Conservation (phyloP, 2,329 filamentous ascomycete genomes). For the Catunica adiposa region DNA sequence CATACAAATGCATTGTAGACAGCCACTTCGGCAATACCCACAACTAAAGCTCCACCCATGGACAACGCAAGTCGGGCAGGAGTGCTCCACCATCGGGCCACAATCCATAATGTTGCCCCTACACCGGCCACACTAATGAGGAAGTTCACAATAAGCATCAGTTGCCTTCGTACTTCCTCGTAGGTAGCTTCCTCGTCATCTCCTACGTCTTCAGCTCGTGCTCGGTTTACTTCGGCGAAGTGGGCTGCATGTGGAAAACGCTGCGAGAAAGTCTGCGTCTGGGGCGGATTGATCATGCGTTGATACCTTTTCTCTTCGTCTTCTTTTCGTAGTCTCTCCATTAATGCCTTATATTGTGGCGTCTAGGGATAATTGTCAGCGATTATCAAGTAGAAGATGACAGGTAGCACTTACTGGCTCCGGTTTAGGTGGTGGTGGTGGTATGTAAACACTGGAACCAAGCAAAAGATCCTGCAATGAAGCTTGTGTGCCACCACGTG, state of each 20-base stretch:
- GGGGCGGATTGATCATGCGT: constrained; percentile 52
- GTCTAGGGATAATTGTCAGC: constrained; percentile 32
- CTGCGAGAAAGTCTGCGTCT: constrained; percentile 41
- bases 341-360: constrained; percentile 69
- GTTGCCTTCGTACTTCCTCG: constrained; percentile 65
- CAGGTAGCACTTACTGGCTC: constrained; percentile 44
- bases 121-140: constrained; percentile 71
- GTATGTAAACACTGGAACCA: constrained; percentile 54
- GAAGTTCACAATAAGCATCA: constrained; percentile 78
- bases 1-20: constrained; percentile 63
- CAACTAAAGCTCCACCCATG: constrained; percentile 50
- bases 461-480: constrained; percentile 55
- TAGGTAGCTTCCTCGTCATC: constrained; percentile 41
- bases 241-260: constrained; percentile 39
- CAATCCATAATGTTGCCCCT: constrained; percentile 62
- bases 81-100: constrained; percentile 58
- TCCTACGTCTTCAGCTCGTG: constrained; percentile 27
- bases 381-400: constrained; percentile 11
- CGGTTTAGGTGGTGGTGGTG: constrained; percentile 65
- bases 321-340: constrained; percentile 67
- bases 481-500: constrained; percentile 20
- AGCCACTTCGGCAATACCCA: constrained; percentile 60
- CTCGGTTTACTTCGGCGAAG: constrained; percentile 38
- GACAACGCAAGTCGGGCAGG: constrained; percentile 54
- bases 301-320: constrained; percentile 73